These are phyloP conservation scores for Vanrija pseudolonga DNA, from an alignment of 1,284 basidiomycete genomes.

Conservation along the genomic window DNA sequence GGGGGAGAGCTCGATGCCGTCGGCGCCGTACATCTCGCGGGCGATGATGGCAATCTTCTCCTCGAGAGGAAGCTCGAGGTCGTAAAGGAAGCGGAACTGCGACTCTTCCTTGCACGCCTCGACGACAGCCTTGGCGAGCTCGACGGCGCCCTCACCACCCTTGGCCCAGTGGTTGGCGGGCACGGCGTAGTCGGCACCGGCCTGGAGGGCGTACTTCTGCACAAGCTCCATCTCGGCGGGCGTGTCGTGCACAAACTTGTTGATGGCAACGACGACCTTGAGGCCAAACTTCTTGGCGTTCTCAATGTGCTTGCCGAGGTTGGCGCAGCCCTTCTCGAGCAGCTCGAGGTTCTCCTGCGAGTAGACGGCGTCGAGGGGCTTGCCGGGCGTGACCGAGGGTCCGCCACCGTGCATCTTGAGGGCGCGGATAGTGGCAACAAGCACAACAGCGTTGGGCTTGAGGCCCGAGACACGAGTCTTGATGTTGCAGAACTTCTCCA, in stretches of 20 bases:
- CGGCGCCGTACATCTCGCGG: constrained; percentile 88
- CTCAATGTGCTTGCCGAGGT: constrained; percentile 88
- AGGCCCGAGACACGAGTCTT: constrained; percentile 94
- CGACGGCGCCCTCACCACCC: constrained; percentile 81
- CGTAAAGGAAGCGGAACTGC: constrained; percentile 85
- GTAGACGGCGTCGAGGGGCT: constrained; percentile 89
- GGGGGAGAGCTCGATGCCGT: constrained; percentile 78
- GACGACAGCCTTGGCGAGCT: constrained; percentile 82
- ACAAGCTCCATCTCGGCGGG: constrained; percentile 84
- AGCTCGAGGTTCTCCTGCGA: constrained; percentile 89
- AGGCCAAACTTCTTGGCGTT: constrained; percentile 94
- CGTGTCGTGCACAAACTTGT: constrained; percentile 93
- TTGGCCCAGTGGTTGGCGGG: constrained; percentile 96
- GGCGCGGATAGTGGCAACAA: constrained; percentile 95
- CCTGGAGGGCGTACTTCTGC: constrained; percentile 70
- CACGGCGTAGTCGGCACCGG: constrained; percentile 91
- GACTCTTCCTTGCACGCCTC: constrained; percentile 77
- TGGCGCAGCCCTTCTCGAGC: constrained; percentile 87
- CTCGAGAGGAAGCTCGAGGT: constrained; percentile 74
- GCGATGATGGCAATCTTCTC: constrained; percentile 83
- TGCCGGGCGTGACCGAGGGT: constrained; percentile 94
- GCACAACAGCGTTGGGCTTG: constrained; percentile 86
- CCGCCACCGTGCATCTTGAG: constrained; percentile 99
- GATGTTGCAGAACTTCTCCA: constrained; percentile 99
- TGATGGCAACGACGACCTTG: constrained; percentile 95